Base-by-base conservation (phyloP, 139 green algal genomes). In the Auxenochlorella protothecoides region DNA sequence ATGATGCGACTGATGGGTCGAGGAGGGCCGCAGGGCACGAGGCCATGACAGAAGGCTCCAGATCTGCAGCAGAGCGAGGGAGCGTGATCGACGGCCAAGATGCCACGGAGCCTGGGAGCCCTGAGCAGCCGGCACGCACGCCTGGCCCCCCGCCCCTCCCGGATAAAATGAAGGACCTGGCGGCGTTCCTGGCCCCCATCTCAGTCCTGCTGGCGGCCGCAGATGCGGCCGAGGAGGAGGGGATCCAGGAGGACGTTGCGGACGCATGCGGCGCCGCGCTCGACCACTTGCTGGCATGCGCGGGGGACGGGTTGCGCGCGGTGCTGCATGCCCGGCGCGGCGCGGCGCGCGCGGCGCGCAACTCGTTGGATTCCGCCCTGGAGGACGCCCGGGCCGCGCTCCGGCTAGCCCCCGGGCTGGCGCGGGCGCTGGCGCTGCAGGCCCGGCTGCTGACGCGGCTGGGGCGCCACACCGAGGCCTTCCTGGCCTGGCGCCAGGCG, bases 401-500 rank as follows among this genome's bases (percentile, higher is more conserved):
- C 8, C 3, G 56, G 6, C 51, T 74, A 55, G 63, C 83, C 52
- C 27, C 64, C 5, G 52, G 53, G 4, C 62, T 80, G 53, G 69
- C 65, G 0, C 69, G 27, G 5, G 65, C 61, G 54, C 68, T 83
- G 59, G 61, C 64, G 61, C 62, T 72, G 66, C 69, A 63, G 6
- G 69, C 79, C 7, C 60, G 78, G 69, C 51, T 74, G 4, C 72
- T 79, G 64, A 66, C 77, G 53, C 66, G 73, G 51, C 44, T 65
- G 16, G 76, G 73, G 0, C 6, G 53, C 10, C 65, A 74, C 65
- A 69, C 65, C 14, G 66, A 79, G 13, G 76, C 68, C 16, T 81
- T 87, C 60, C 70, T 87, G 5, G 68, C 79, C 14, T 44, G 84
- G 55, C 80, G 83, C 64, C 55, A 59, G 53, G 60, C 86, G 11